Conservation (phyloP, 768 basidiomycete species). For the Termitomyces heimii region DNA sequence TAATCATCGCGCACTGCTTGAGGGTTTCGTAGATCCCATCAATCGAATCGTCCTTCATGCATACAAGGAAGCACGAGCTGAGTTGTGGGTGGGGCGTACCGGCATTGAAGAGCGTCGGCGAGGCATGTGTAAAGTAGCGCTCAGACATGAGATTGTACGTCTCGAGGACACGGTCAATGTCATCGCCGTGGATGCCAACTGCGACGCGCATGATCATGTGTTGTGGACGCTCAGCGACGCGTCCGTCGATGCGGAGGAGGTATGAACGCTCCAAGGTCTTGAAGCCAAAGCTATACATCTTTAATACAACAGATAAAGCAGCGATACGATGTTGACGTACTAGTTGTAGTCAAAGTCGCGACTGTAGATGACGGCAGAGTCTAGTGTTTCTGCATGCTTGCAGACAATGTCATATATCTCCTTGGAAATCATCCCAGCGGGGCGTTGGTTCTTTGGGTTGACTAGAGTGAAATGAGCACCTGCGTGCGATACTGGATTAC, state of each 20-base stretch:
- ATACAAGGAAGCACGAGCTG: constrained; percentile 94
- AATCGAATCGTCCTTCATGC: constrained; percentile 98
- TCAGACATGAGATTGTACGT: constrained; percentile 97
- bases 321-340: constrained; percentile 35
- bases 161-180: constrained; percentile 85
- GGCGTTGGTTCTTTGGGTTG: constrained; percentile 88
- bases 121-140: constrained; percentile 97
- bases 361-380: constrained; percentile 95
- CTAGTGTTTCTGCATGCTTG: constrained; percentile 74
- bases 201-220: constrained; percentile 99
- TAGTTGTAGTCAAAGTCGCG: constrained; percentile 98
- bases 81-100: constrained; percentile 95
- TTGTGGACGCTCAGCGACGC: constrained; percentile 95
- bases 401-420: constrained; percentile 79
- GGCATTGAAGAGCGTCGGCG: constrained; percentile 96
- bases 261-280: constrained; percentile 99
- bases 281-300: constrained; percentile 81
- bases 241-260: constrained; percentile 88
- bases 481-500: not conserved
- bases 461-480: constrained; percentile 35
- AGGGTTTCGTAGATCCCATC: constrained; percentile 99
- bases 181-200: constrained; percentile 89
- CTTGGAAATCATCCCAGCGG: constrained; percentile 89
- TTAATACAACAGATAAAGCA: not conserved
- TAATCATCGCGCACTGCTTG: constrained; percentile 98